A percentile compares a stretch with the other conserved stretches of the same genome.
phyloP scores from a whole-genome alignment of 208 protist genomes.

The Borovskyia barvae region DNA sequence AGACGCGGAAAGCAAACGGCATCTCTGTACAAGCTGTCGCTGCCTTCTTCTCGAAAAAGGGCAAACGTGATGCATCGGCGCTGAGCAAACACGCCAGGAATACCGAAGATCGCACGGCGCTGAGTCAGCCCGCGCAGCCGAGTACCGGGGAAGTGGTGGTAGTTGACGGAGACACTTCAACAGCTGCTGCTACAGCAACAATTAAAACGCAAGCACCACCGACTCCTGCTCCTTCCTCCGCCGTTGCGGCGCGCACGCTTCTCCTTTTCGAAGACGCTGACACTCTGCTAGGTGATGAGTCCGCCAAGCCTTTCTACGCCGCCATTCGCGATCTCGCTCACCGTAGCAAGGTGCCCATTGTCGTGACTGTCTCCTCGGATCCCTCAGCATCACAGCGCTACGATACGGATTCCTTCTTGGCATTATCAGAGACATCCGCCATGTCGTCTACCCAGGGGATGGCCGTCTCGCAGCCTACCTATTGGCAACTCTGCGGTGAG shows the following conservation, averaged over 20 bases:
- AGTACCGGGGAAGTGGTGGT: no score
- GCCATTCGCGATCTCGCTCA: slow-evolving; percentile 73
- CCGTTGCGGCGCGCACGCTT: slow-evolving; percentile 43
- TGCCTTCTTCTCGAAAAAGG: slow-evolving; percentile 55
- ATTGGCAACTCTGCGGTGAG: slow-evolving; percentile 18
- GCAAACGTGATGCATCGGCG: not conserved
- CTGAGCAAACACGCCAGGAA: no score
- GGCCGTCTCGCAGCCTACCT: slow-evolving; percentile 1
- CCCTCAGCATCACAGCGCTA: slow-evolving; percentile 20
- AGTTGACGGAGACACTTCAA: no score
- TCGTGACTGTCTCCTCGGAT: slow-evolving; percentile 65
- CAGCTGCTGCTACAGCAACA: no score
- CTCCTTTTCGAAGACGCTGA: slow-evolving; percentile 86
- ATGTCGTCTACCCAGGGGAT: not conserved
- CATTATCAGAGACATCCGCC: not conserved
- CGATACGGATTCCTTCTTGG: slow-evolving; percentile 11
- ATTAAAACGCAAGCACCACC: no score
- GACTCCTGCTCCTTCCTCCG: not conserved
- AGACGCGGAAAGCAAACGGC: slow-evolving; percentile 47
- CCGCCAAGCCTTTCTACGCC: slow-evolving; percentile 65
- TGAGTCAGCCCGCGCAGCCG: no score
- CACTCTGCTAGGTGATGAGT: slow-evolving; percentile 74
- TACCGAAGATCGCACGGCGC: no score
- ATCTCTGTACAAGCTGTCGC: slow-evolving; percentile 68
- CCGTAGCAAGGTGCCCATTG: slow-evolving; percentile 76